These are phyloP conservation scores for Halteria grandinella DNA, from an alignment of 73 alveolate genomes.

Conservation along the genomic window DNA sequence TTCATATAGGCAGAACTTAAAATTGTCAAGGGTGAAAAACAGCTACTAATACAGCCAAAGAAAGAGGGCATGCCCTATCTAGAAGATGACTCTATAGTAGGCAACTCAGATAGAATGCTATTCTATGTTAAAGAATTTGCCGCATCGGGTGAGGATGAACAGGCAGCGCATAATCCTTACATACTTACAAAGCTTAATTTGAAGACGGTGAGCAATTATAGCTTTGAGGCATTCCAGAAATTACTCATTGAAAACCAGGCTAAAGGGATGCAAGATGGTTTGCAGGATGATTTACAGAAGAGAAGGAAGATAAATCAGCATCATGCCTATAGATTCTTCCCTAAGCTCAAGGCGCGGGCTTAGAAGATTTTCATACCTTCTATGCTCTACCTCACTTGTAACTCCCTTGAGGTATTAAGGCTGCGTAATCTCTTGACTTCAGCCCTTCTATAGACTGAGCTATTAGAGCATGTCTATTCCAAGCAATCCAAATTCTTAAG, in stretches of 20 bases:
- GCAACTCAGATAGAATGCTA: slow-evolving; percentile 51
- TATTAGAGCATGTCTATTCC: slow-evolving; percentile 74
- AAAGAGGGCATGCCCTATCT: slow-evolving; percentile 28
- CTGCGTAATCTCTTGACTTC: slow-evolving; percentile 72
- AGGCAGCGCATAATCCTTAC: slow-evolving; percentile 46
- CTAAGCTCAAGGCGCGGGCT: slow-evolving; percentile 39
- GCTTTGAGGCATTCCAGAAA: slow-evolving; percentile 27
- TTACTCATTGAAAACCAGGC: too few species aligned
- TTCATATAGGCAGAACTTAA: too few species aligned
- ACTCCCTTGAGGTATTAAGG: slow-evolving; percentile 79
- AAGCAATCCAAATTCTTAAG: slow-evolving; percentile 68
- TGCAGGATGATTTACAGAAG: neutral
- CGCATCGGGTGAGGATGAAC: slow-evolving; percentile 45
- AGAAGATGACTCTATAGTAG: slow-evolving; percentile 44
- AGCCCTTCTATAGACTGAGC: slow-evolving; percentile 68
- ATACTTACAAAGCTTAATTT: slow-evolving; percentile 35
- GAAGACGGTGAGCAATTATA: slow-evolving; percentile 22
- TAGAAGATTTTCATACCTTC: slow-evolving; percentile 51
- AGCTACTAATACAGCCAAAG: slow-evolving; percentile 41
- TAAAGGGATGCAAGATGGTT: too few species aligned
- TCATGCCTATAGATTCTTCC: slow-evolving; percentile 54
- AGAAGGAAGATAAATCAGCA: slow-evolving; percentile 22
- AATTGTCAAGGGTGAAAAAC: slow-evolving; percentile 40
- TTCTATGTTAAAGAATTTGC: slow-evolving; percentile 40
- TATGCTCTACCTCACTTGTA: slow-evolving; percentile 80